Percentiles rank a stretch among this genome's conserved stretches.
Conservation (phyloP, 2,329 filamentous ascomycete species). For the Cercospora zeina region DNA sequence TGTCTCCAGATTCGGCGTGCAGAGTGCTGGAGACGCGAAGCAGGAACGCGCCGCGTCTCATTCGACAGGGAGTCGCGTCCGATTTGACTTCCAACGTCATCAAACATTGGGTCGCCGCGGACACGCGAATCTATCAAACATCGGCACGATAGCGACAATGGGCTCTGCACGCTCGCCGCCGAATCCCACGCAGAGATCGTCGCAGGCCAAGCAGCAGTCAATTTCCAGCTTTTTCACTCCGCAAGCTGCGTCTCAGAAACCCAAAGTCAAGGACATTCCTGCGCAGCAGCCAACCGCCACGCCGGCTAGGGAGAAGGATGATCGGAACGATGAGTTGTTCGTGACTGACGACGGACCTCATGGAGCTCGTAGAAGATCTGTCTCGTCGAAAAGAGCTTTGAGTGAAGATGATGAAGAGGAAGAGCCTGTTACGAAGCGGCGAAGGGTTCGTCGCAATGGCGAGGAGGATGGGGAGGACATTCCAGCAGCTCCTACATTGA, state of each 20-base stretch:
- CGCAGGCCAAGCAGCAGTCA: slow-evolving; percentile 71
- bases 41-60: slow-evolving; percentile 8
- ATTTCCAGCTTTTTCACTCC: slow-evolving; percentile 59
- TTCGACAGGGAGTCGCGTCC: neutral
- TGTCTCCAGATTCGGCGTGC: neutral
- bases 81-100: slow-evolving; percentile 12
- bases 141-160: neutral
- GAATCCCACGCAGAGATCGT: slow-evolving; percentile 27
- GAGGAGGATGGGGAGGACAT: slow-evolving; percentile 22
- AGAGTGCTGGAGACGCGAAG: neutral
- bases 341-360: slow-evolving; percentile 40
- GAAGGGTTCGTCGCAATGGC: slow-evolving; percentile 25
- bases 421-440: slow-evolving; percentile 27
- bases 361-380: slow-evolving; percentile 6
- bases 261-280: slow-evolving; percentile 24
- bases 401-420: slow-evolving; percentile 22
- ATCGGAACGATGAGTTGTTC: slow-evolving; percentile 24
- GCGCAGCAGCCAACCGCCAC: slow-evolving; percentile 23
- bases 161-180: slow-evolving; percentile 14
- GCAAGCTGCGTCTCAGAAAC: slow-evolving; percentile 34
- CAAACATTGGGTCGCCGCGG: neutral
- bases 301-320: neutral
- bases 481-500: neutral
- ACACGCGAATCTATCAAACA: neutral
- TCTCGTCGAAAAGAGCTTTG: slow-evolving; percentile 28